A percentile compares a stretch with the other conserved stretches of the same genome.
Conservation (phyloP, 805 yeast genomes). For the Teunomyces pallodes region DNA sequence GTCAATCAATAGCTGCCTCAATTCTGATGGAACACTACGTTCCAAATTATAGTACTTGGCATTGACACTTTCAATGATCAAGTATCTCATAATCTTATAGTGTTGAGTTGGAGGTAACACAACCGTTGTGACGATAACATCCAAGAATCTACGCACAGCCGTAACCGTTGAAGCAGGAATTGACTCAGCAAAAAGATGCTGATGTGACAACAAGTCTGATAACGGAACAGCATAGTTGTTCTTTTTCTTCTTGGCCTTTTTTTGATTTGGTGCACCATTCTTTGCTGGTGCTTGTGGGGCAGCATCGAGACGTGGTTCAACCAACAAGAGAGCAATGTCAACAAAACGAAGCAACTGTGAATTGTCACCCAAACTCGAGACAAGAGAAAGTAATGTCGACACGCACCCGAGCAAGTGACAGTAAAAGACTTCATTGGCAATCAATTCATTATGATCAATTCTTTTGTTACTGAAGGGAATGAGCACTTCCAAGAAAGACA, state of each 20-base stretch:
- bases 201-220: constrained; percentile 67
- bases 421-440: constrained; percentile 38
- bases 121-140: constrained; percentile 44
- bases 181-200: constrained; percentile 48
- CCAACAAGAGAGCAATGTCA: constrained; percentile 49
- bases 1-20: constrained; percentile 42
- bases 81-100: constrained; percentile 47
- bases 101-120: constrained; percentile 62
- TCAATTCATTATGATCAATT: constrained; percentile 29
- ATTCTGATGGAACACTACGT: constrained; percentile 26
- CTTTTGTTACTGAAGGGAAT: constrained; percentile 50
- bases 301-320: constrained; percentile 34
- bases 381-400: constrained; percentile 24
- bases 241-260: constrained; percentile 42
- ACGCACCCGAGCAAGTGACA: constrained; percentile 34
- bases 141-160: constrained; percentile 47
- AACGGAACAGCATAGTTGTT: constrained; percentile 46
- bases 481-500: constrained; percentile 55
- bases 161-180: constrained; percentile 37
- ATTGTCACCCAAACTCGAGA: constrained; percentile 46
- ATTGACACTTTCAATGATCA: constrained; percentile 34
- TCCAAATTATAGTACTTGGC: constrained; percentile 23
- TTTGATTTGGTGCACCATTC: constrained; percentile 8
- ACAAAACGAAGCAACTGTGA: constrained; percentile 54
- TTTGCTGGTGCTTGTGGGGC: neutral